Evolutionary conservation across 1,284 basidiomycete species (phyloP), one percentile per base, ranked within the genome.

Genomic region (Rugosomyces carneus): DNA sequence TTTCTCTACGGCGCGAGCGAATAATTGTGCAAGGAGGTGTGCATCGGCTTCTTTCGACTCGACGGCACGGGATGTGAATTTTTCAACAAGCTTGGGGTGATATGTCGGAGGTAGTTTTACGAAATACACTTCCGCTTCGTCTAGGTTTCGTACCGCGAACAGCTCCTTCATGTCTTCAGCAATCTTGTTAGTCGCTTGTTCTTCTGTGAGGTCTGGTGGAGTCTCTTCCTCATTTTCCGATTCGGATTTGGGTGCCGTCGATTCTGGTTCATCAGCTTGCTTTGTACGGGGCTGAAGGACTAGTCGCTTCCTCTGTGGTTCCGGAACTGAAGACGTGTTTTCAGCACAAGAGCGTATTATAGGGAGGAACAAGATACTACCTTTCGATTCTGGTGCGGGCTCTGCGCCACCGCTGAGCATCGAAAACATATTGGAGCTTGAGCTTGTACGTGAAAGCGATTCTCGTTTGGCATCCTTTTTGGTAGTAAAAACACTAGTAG

Each of bases 91-190:
- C 10, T 65, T 65, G 52, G 72, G 69, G 36, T 83, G 82, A 59
- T 86, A 76, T 46, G 76, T 72, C 16, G 71, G 59, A 8, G 89
- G 81, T 16, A 94, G 75, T 31, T 71, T 75, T 43, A 77, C 74
- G 65, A 95, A 88, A 66, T 92, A 91, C 44, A 81, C 79, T 52
- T 93, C 85, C 19, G 89, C 94, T 62, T 98, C 93, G 37, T 82
- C 78, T 48, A 97, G 63, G 59, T 86, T 86, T 58, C 86, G 82
- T 31, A 88, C 75, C 42, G 73, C 75, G 61, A 90, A 82, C 63
- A 84, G 80, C 64, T 90, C 85, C 63, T 86, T 86, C 57, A 72
- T 70, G 60, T 93, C 88, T 58, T 91, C 86, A 26, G 70, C 73
- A 52, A 96, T 84, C 76, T 89, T 90, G 63, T 78, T 78, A 69